Evolutionary conservation across 768 basidiomycete genomes (phyloP).

Genomic region (Podaxis mareebaensis): DNA sequence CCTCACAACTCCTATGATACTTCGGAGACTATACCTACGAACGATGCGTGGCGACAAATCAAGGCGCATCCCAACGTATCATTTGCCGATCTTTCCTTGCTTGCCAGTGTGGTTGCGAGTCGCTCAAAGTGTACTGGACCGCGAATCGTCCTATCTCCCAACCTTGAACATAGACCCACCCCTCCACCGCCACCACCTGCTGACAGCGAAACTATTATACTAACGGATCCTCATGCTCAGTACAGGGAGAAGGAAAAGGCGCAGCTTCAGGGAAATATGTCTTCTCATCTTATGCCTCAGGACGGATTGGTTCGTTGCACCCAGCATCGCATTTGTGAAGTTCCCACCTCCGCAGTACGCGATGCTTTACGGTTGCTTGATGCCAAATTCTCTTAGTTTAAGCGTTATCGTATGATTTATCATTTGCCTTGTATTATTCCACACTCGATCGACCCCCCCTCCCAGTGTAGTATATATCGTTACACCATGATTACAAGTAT

Average conservation of each 20-base stretch:
- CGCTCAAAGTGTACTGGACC: conserved; percentile 78
- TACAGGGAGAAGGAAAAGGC: conserved; percentile 40
- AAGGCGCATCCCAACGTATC: conserved; percentile 88
- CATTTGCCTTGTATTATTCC: conserved; percentile 6
- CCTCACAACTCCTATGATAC: conserved; percentile 20
- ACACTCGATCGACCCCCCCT: not conserved
- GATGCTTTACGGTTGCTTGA: conserved; percentile 79
- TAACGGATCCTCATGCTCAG: conserved; percentile 56
- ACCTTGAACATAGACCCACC: conserved; percentile 19
- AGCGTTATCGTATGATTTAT: conserved; percentile 6
- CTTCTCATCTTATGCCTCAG: conserved; percentile 56
- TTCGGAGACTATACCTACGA: conserved; percentile 69
- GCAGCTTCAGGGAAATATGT: conserved; percentile 30
- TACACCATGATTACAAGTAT: conserved; percentile 10
- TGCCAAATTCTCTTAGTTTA: conserved; percentile 48
- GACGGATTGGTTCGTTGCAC: conserved; percentile 65
- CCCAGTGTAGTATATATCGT: conserved; percentile 15
- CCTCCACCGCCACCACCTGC: conserved; percentile 23
- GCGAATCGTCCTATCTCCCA: conserved; percentile 54
- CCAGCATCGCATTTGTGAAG: conserved; percentile 62
- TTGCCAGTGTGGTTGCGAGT: conserved; percentile 89
- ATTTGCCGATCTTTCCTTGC: conserved; percentile 78
- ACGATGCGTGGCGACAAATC: conserved; percentile 80
- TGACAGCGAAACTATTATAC: conserved; percentile 34
- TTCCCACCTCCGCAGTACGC: conserved; percentile 69